These are phyloP conservation scores for Ustilago bromivora DNA, from an alignment of 1,284 basidiomycete genomes.

Conservation along the genomic window DNA sequence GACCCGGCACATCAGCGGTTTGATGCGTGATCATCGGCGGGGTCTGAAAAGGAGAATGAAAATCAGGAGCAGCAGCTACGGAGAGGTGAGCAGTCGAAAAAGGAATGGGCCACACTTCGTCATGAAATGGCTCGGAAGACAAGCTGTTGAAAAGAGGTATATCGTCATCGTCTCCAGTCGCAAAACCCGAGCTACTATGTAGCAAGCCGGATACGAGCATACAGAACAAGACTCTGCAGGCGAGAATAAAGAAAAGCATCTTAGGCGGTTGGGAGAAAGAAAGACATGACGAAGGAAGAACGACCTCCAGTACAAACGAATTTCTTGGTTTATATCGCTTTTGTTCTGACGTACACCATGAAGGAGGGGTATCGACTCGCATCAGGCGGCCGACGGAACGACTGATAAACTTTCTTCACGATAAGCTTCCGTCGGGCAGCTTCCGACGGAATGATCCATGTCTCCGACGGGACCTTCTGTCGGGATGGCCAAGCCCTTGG, in stretches of 20 bases:
- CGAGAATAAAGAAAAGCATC: neutral
- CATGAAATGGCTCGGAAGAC: neutral
- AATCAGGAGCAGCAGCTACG: neutral
- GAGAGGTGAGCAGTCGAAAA: neutral
- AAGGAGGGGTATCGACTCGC: too few relatives aligned
- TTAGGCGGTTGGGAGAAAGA: neutral
- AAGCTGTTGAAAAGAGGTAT: neutral
- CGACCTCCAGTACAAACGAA: too few relatives aligned
- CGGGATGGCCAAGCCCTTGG: too few relatives aligned
- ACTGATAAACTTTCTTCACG: too few relatives aligned
- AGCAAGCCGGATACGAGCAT: neutral
- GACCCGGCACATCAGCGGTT: neutral
- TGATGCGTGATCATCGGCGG: neutral
- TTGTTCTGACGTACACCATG: too few relatives aligned
- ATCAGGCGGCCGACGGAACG: too few relatives aligned
- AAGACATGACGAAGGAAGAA: too few relatives aligned
- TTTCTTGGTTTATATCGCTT: too few relatives aligned
- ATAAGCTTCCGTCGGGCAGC: too few relatives aligned
- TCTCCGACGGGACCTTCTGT: too few relatives aligned
- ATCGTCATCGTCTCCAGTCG: neutral
- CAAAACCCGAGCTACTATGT: neutral
- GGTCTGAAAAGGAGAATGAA: neutral
- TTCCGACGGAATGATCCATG: too few relatives aligned
- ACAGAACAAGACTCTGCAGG: neutral
- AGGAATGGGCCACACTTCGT: neutral